Evolutionary conservation across 441 rosid genomes (phyloP).

Genomic region (Populus hybrid): DNA sequence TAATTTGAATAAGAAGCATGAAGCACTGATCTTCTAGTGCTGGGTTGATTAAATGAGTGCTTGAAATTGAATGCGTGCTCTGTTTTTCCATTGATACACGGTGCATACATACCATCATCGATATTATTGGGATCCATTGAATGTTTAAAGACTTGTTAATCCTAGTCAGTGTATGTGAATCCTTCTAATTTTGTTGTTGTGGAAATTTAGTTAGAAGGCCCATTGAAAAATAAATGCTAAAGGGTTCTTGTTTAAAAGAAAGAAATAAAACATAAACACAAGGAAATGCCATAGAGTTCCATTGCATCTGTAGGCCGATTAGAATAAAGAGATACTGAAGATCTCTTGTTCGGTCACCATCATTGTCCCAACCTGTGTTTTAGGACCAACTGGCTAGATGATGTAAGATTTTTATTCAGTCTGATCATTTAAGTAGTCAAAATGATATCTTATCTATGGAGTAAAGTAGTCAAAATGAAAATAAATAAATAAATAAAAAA

Average conservation of each 20-base stretch:
- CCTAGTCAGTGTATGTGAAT: no score
- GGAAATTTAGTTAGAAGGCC: background rate
- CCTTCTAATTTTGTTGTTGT: background rate
- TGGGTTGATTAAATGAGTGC: background rate
- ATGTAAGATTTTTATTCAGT: background rate
- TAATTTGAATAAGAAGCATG: background rate
- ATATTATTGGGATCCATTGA: background rate
- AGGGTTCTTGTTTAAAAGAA: background rate
- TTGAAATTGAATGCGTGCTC: background rate
- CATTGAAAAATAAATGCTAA: background rate
- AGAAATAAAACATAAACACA: no score
- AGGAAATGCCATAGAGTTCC: background rate
- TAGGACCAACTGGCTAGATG: background rate
- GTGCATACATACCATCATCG: background rate
- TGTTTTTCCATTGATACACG: background rate
- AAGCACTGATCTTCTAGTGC: background rate
- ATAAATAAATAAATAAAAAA: background rate
- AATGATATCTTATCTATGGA: background rate
- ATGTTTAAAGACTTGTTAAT: background rate
- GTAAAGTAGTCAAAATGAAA: background rate
- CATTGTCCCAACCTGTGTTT: background rate
- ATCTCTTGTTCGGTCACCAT: background rate
- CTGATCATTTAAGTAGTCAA: background rate
- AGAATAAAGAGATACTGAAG: background rate
- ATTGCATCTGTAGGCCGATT: background rate